phyloP scores from a whole-genome alignment of 2,329 filamentous ascomycete genomes.

The Parastagonospora nodorum region DNA sequence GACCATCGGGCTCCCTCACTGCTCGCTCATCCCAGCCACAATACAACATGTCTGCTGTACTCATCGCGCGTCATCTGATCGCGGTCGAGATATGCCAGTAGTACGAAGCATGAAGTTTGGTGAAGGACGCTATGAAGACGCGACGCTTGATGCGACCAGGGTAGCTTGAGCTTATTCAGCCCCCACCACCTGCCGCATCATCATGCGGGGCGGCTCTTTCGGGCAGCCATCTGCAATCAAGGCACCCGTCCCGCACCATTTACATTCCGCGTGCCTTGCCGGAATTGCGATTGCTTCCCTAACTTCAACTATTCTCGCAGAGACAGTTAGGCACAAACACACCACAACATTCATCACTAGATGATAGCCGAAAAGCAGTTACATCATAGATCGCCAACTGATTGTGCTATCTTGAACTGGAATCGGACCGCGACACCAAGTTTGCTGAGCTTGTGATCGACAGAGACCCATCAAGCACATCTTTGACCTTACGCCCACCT shows the following conservation, averaged over 20 bases:
- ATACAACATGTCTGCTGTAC: slow-evolving; percentile 4
- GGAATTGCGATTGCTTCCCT: background rate
- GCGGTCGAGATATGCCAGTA: no score
- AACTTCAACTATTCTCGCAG: background rate
- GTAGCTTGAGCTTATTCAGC: slow-evolving; percentile 22
- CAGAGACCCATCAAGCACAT: no score
- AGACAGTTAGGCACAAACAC: no score
- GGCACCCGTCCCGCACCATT: slow-evolving; percentile 16
- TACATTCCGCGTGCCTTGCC: slow-evolving; percentile 14
- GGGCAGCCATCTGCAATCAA: slow-evolving; percentile 20
- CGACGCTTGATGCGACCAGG: slow-evolving; percentile 6
- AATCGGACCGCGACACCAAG: no score
- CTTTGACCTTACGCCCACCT: no score
- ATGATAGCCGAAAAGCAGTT: no score
- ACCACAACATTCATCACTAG: no score
- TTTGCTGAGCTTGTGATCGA: no score
- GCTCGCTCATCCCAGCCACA: slow-evolving; percentile 5
- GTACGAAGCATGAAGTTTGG: background rate
- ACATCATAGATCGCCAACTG: no score
- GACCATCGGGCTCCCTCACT: slow-evolving; percentile 8
- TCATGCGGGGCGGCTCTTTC: slow-evolving; percentile 24
- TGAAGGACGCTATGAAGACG: slow-evolving; percentile 1
- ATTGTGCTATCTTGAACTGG: no score
- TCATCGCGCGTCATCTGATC: background rate
- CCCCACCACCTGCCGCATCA: slow-evolving; percentile 19